phyloP scores from a whole-genome alignment of 352 stramenopile species.

The Pythium dissotocum region DNA sequence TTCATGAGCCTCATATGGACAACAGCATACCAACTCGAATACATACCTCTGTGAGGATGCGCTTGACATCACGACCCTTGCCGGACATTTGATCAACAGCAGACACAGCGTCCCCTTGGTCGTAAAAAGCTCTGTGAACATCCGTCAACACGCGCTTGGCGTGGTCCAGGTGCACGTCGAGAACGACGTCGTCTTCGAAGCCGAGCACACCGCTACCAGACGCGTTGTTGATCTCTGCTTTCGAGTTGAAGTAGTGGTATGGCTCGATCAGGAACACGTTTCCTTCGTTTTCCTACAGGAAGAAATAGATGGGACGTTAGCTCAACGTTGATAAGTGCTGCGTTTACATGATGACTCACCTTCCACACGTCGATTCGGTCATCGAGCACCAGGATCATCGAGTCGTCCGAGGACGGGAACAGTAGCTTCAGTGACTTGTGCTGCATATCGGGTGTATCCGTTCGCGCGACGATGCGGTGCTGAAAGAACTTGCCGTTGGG shows the following conservation, averaged over 20 bases:
- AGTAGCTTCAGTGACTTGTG: conserved; percentile 88
- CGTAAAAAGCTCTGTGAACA: conserved; percentile 65
- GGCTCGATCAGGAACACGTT: conserved; percentile 88
- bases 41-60: conserved; percentile 58
- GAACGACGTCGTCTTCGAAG: conserved; percentile 34
- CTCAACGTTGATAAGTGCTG: too few relatives aligned
- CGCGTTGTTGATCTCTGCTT: conserved; percentile 83
- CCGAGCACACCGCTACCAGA: conserved; percentile 50
- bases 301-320: too few relatives aligned
- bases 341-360: not conserved
- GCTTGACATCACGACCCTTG: conserved; percentile 68
- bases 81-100: conserved; percentile 74
- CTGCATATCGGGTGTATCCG: conserved; percentile 82
- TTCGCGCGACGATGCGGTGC: conserved; percentile 86
- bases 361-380: conserved; percentile 89
- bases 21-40: not conserved
- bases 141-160: conserved; percentile 61
- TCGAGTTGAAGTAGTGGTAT: conserved; percentile 84
- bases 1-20: not conserved
- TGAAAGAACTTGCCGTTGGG: conserved; percentile 79
- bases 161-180: conserved; percentile 60
- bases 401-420: conserved; percentile 85
- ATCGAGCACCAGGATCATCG: conserved; percentile 86
- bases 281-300: conserved; percentile 65
- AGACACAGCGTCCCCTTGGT: conserved; percentile 45